phyloP scores from a whole-genome alignment of 1,284 basidiomycete species.

The Leccinum griseonigrum region DNA sequence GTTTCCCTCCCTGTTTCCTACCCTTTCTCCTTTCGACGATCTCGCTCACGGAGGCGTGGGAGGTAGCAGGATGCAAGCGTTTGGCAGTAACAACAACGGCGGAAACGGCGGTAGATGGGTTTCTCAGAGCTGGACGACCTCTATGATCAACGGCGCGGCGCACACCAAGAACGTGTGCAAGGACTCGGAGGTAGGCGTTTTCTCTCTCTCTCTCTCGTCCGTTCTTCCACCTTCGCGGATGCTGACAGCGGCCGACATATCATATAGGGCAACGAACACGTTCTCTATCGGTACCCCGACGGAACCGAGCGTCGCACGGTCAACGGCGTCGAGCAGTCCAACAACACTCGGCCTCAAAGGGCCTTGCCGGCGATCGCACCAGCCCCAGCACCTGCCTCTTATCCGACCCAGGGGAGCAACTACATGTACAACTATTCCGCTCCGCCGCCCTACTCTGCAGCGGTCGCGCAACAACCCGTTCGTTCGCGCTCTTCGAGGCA shows the following conservation, averaged over 20 bases:
- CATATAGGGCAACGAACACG: slow-evolving; percentile 67
- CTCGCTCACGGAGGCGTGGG: slow-evolving; percentile 15
- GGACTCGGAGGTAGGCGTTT: slow-evolving; percentile 50
- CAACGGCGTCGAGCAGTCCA: slow-evolving; percentile 65
- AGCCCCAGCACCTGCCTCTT: neutral
- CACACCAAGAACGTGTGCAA: slow-evolving; percentile 54
- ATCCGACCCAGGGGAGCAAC: slow-evolving; percentile 2
- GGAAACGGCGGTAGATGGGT: slow-evolving; percentile 38
- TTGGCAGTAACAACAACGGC: slow-evolving; percentile 7
- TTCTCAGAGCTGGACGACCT: slow-evolving; percentile 51
- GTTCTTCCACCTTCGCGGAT: neutral
- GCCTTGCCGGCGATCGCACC: slow-evolving; percentile 9
- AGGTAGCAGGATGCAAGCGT: slow-evolving; percentile 12
- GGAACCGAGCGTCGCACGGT: slow-evolving; percentile 61
- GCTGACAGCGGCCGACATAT: slow-evolving; percentile 3
- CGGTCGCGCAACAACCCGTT: slow-evolving; percentile 10
- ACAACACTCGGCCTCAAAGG: slow-evolving; percentile 8
- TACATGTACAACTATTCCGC: slow-evolving; percentile 6
- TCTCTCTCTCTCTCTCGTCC: neutral
- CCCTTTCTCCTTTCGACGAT: slow-evolving; percentile 12
- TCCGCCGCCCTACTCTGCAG: slow-evolving; percentile 23
- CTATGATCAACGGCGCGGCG: slow-evolving; percentile 63
- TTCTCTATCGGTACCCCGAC: slow-evolving; percentile 61
- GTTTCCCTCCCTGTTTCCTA: slow-evolving; percentile 9
- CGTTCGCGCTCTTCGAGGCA: slow-evolving; percentile 23